phyloP scores from a whole-genome alignment of 768 basidiomycete genomes.

The Tremella yokohamensis region DNA sequence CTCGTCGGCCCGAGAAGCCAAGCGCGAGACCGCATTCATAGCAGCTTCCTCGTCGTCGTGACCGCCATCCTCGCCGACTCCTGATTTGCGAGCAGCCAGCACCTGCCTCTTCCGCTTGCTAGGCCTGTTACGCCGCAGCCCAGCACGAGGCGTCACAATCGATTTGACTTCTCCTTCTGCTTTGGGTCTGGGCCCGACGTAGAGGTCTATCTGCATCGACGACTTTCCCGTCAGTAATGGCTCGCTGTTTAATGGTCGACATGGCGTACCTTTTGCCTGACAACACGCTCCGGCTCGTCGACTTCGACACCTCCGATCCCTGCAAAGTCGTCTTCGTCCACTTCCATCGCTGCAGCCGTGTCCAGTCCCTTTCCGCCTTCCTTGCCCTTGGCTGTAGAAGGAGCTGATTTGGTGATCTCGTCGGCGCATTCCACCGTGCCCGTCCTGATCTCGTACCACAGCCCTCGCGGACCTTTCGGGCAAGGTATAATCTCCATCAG shows the following conservation, averaged over 20 bases:
- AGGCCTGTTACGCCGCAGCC: neutral
- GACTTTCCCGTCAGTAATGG: slow-evolving; percentile 5
- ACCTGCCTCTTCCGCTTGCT: neutral
- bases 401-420: slow-evolving; percentile 29
- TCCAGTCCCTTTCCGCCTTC: neutral
- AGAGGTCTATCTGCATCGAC: slow-evolving; percentile 20
- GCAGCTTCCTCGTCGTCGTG: too few relatives aligned
- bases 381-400: slow-evolving; percentile 1
- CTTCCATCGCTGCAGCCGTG: neutral
- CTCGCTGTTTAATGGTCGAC: neutral
- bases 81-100: neutral
- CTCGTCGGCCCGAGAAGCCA: too few relatives aligned
- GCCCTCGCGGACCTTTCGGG: slow-evolving; percentile 32
- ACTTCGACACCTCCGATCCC: slow-evolving; percentile 35
- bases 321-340: slow-evolving; percentile 16
- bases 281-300: slow-evolving; percentile 17
- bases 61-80: too few relatives aligned
- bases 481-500: slow-evolving; percentile 50
- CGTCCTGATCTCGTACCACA: slow-evolving; percentile 49
- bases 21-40: too few relatives aligned
- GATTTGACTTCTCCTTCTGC: too few relatives aligned
- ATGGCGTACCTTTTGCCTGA: slow-evolving; percentile 13
- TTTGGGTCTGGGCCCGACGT: slow-evolving; percentile 9
- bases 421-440: slow-evolving; percentile 45
- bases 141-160: too few relatives aligned